Evolutionary conservation across 2,329 filamentous ascomycete species (phyloP), one percentile per base, ranked within the genome.

Genomic region (Rasamsonia emersonii): DNA sequence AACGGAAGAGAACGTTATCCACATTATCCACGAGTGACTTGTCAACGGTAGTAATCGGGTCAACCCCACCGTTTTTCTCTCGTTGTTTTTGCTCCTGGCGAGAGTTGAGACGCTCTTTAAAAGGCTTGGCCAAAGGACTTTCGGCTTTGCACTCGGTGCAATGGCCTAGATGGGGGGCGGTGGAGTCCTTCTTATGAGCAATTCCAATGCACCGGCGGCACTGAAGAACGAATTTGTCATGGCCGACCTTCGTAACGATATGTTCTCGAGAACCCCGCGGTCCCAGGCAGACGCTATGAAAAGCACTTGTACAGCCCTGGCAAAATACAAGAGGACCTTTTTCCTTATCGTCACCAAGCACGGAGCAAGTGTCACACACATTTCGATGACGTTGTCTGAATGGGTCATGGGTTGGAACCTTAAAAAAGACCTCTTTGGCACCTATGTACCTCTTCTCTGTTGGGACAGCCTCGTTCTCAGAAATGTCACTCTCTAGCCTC

Each of bases 261-360:
- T 96, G 91, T n/a, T 94, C 86, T 38, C 91, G 73, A 9, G 56
- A 65, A 31, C 71, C 73, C 30, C 91, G 75, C 29, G 70, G 67
- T 1, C 89, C 86, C 17, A 98, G 68, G 50, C 91, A 98, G 24
- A 62, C 63, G 54, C 83, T 85, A 59, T 98, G 91, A 45, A 86
- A 94, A 0, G 82, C 71, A 28, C 79, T 67, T 2, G 80, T 86
- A 54, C 91, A 98, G 18, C 91, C 91, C 60, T 98, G 93, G 46
- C 91, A 98, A 50, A 80, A 79, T 19, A 98, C 71, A 15, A 98
- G 65, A 23, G 73, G 67, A 1, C 84, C 86, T 50, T 78, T 80
- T 36, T 66, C 70, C 1, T 61, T 55, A 14, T 69, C 64, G 28
- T 71, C 63, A 6, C 71, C 70, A 10, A 56, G 59, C n/a, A 63